A percentile compares a stretch with the other conserved stretches of the same genome.
These are phyloP conservation scores for Filosporella fistucella DNA, from an alignment of 495 filamentous ascomycete genomes.

Conservation along the genomic window DNA sequence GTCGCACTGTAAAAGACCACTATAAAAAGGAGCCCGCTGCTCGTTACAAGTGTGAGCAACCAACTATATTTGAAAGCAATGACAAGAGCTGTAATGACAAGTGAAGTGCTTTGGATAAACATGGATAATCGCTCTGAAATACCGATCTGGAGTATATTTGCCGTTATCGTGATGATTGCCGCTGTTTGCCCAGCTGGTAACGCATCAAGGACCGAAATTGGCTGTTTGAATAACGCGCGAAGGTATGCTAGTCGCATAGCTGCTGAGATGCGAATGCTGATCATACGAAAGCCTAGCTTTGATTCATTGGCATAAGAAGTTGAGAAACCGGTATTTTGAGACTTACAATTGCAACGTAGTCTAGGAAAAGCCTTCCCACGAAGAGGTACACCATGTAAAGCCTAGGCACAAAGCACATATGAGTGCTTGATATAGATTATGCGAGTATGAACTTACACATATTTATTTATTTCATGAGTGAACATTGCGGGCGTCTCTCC, in stretches of 20 bases:
- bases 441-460: constrained; percentile 26
- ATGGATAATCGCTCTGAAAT: constrained; percentile 57
- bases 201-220: constrained; percentile 48
- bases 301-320: background rate
- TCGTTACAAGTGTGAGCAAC: constrained; percentile 54
- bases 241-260: constrained; percentile 46
- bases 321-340: background rate
- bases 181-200: constrained; percentile 48
- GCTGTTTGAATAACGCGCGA: constrained; percentile 43
- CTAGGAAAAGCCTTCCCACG: constrained; percentile 50
- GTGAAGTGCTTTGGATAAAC: constrained; percentile 47
- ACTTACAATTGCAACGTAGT: constrained; percentile 46
- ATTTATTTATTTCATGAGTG: constrained; percentile 24
- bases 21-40: constrained; percentile 51
- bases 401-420: constrained; percentile 26
- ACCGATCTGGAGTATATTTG: constrained; percentile 59
- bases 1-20: constrained; percentile 46
- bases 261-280: constrained; percentile 48
- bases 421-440: constrained; percentile 19
- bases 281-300: constrained; percentile 45
- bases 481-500: constrained; percentile 25
- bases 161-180: constrained; percentile 57
- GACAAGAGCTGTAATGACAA: constrained; percentile 43
- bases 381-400: constrained; percentile 62
- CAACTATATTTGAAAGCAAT: constrained; percentile 55